These are phyloP conservation scores for Sambucus nigra DNA, from an alignment of 129 eudicot genomes.

Conservation along the genomic window DNA sequence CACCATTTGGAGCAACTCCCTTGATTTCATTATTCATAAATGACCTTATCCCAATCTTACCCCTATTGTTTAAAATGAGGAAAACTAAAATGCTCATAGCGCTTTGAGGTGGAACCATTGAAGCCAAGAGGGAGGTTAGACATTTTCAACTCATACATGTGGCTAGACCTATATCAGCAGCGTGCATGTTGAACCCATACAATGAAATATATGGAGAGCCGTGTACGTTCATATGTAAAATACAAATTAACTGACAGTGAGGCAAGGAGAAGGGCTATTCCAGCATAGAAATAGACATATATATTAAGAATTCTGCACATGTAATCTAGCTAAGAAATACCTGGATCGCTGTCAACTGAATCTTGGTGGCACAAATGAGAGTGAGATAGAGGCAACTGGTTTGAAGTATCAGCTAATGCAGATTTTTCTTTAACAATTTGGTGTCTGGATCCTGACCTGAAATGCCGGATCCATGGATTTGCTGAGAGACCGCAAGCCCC, in stretches of 20 bases:
- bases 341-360: conserved; percentile 26
- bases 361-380: conserved; percentile 19
- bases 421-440: conserved; percentile 9
- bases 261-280: not conserved
- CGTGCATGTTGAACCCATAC: not conserved
- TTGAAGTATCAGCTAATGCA: conserved; percentile 11
- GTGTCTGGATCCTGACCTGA: conserved; percentile 29
- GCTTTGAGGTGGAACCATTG: too few relatives aligned
- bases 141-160: too few relatives aligned
- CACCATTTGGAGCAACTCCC: too few relatives aligned
- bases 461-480: conserved; percentile 61
- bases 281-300: too few relatives aligned
- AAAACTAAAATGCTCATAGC: too few relatives aligned
- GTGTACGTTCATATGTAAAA: not conserved
- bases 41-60: too few relatives aligned
- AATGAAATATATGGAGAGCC: not conserved
- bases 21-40: too few relatives aligned
- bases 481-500: conserved; percentile 15
- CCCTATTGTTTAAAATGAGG: too few relatives aligned
- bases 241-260: not conserved
- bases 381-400: conserved; percentile 17
- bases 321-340: conserved; percentile 24
- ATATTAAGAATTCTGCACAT: too few relatives aligned
- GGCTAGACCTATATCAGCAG: not conserved
- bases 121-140: too few relatives aligned